Base-by-base conservation (phyloP, 225 moss, liverwort and hornwort genomes). In the Pseudisothecium myosuroides region DNA sequence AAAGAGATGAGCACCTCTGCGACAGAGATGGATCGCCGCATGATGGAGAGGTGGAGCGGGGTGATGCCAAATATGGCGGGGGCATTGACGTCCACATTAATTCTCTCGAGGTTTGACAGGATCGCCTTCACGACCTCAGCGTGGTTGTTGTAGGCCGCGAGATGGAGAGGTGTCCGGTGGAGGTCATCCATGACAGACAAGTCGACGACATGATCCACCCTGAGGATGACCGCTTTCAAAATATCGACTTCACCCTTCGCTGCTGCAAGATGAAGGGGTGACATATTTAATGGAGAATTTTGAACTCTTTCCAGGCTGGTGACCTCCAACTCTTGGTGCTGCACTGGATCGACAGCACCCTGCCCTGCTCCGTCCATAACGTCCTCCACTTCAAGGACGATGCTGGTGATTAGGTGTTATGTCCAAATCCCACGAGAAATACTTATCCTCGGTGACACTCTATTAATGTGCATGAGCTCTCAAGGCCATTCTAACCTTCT, bases 111-210 rank as follows among this genome's bases (percentile, higher is more conserved):
- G 23, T 90, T 91, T 43, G 89, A 41, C 43, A 94, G 81, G 80
- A 93, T 87, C 55, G 77, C 14, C 61, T 88, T 90, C 76, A 93
- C 90, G 14, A 94, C 79, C 64, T 92, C 90, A 19, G 55, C 80
- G 84, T 90, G 93, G 92, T 94, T 67, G 84, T 90, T 61, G 86
- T 88, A 89, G 36, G 90, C 93, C 28, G 93, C 93, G 19, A 94
- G 91, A 73, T 94, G 94, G n/a, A 94, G 94, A 47, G 94, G 94
- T 11, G 94, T 94, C 83, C 94, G 86, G 81, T 90, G 87, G 20
- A 94, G 86, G 76, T 92, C 92, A 65, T 94, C 94, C 21, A 66
- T 65, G 74, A 81, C 49, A 71, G 89, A 81, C 11, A 94, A 84
- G 37, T 91, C 89, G 21, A 76, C 62, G n/a, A 52, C 76, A 6